Evolutionary conservation across 768 basidiomycete species (phyloP), one percentile per base, ranked within the genome.

Genomic region (Termitomyces sp.): DNA sequence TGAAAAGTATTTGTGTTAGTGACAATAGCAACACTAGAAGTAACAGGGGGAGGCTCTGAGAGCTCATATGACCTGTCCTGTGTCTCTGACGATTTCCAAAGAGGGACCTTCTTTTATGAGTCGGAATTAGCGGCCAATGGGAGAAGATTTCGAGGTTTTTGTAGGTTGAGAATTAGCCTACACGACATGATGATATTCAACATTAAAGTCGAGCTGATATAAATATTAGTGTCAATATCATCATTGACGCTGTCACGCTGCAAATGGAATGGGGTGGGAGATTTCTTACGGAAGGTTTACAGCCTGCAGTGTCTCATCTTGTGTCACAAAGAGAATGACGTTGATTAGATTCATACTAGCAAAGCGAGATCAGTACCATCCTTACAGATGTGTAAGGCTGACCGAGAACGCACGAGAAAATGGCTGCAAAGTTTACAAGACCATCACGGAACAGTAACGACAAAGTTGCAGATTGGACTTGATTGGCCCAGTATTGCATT

Each of bases 101-200:
- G 33, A 36, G 40, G 51, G 7, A 53, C 22, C n/a, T 33, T 22
- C 32, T 25, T 57, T 5, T 46, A 31, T 7, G 22, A 22, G 6
- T 53, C 40, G 20, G 57, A 39, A 23, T 29, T 22, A 15, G 13
- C 45, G 43, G 18, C 38, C 10, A 41, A 33, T 4, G 27, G 10
- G 35, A 54, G 15, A n/a, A 33, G 23, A 16, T 54, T 18, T 13
- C 49, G 56, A 23, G 64, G 39, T 31, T 44, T 54, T 44, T 60
- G 59, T n/a, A 66, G 60, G 39, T 66, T 66, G 7, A 65, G 60
- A 2, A 66, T 45, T 10, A 66, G 53, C 16, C 61, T 59, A 46
- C 65, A 65, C 13, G 65, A 66, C 43, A 66, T 56, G 25, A 66
- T 55, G 20, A 66, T 58, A 35, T 61, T 60, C 18, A 66, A 51